These are phyloP conservation scores for Mimosa bimucronata DNA, from an alignment of 306 rosid species.

Conservation along the genomic window DNA sequence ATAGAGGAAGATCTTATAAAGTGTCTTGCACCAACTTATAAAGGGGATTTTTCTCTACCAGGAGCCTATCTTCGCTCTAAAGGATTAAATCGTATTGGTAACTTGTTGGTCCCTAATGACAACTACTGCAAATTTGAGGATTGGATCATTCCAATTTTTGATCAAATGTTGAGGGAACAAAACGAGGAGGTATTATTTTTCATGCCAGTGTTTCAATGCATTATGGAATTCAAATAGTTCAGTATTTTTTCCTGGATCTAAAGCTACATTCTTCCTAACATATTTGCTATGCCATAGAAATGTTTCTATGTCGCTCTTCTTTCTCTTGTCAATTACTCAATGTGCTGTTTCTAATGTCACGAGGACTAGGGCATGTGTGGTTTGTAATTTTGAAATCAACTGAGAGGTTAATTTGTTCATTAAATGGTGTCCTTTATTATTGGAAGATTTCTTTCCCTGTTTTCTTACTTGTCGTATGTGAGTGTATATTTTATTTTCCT, in stretches of 20 bases:
- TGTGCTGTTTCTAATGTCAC: not conserved
- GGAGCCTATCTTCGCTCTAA: slow-evolving; percentile 80
- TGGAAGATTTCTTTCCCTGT: not conserved
- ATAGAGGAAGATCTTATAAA: slow-evolving; percentile 93
- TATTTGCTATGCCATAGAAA: not conserved
- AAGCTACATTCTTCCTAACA: slow-evolving; percentile 1
- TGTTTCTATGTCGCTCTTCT: not conserved
- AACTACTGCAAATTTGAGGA: slow-evolving; percentile 96
- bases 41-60: slow-evolving; percentile 74
- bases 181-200: slow-evolving; percentile 55
- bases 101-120: slow-evolving; percentile 86
- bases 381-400: slow-evolving; percentile 2
- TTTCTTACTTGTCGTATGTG: not conserved
- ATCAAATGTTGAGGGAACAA: slow-evolving; percentile 91
- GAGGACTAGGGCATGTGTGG: not conserved
- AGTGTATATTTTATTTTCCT: slow-evolving; percentile 1
- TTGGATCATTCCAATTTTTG: slow-evolving; percentile 90
- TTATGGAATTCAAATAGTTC: slow-evolving; percentile 4
- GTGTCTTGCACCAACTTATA: slow-evolving; percentile 91
- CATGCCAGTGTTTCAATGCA: not conserved
- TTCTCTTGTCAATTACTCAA: slow-evolving; percentile 4
- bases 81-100: slow-evolving; percentile 94
- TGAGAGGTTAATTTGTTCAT: not conserved
- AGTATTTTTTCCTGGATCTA: slow-evolving; percentile 2
- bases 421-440: not conserved